A percentile compares a stretch with the other conserved stretches of the same genome.
Conservation (phyloP, 169 alveolate species). For the Plasmodium falciparum region DNA sequence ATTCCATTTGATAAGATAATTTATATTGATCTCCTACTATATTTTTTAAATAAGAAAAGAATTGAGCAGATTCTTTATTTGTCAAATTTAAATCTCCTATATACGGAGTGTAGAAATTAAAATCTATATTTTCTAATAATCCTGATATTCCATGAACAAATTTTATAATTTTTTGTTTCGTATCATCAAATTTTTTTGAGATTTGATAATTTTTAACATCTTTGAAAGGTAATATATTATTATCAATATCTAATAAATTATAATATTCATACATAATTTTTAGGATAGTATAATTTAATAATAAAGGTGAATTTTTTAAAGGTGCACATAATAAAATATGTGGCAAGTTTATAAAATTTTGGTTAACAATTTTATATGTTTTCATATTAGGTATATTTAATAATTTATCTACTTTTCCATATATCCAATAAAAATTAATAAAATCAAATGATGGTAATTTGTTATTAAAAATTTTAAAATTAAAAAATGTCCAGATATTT, state of each 20-base stretch:
- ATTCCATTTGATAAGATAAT: conserved; percentile 22
- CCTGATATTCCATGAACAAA: conserved; percentile 68
- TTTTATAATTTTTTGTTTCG: conserved; percentile 60
- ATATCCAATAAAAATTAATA: conserved; percentile 46
- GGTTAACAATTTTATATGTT: conserved; percentile 52
- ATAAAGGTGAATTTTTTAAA: conserved; percentile 46
- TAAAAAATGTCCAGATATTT: conserved; percentile 69
- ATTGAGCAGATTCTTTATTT: conserved; percentile 24
- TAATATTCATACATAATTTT: conserved; percentile 69
- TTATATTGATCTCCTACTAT: neutral
- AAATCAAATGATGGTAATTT: conserved; percentile 52
- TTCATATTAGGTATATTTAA: conserved; percentile 51
- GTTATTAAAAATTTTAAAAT: conserved; percentile 61
- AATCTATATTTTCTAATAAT: conserved; percentile 66
- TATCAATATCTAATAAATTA: conserved; percentile 24
- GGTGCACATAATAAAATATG: conserved; percentile 12
- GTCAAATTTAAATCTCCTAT: conserved; percentile 63
- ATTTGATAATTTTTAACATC: conserved; percentile 45
- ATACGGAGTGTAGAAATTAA: conserved; percentile 59
- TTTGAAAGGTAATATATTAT: conserved; percentile 57
- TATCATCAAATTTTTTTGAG: conserved; percentile 35
- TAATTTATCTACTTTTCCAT: conserved; percentile 28
- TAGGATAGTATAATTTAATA: conserved; percentile 60
- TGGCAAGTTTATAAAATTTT: conserved; percentile 63
- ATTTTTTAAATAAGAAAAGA: conserved; percentile 50